A percentile compares a stretch with the other conserved stretches of the same genome.
Conservation (phyloP, 495 filamentous ascomycete species). For the Friedmanniomyces endolithicus region DNA sequence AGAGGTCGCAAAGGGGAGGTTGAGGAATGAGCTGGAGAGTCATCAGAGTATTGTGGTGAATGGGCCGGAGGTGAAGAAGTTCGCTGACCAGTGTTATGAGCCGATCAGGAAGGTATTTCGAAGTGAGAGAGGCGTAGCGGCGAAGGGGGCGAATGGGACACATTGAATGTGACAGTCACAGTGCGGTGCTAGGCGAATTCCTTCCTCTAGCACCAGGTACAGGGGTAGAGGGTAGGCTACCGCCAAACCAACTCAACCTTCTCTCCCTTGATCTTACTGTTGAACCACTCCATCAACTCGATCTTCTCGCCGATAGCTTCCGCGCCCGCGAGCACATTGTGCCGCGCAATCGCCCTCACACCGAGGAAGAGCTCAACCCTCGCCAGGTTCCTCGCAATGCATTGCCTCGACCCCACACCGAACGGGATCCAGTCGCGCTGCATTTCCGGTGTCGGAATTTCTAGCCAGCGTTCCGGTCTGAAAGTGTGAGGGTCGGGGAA, state of each 20-base stretch:
- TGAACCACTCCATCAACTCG: constrained; percentile 42
- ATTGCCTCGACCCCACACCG: constrained; percentile 37
- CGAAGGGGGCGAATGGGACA: not conserved
- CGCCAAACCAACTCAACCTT: constrained; percentile 20
- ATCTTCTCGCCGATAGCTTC: constrained; percentile 29
- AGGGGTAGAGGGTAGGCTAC: not conserved
- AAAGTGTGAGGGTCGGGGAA: constrained; percentile 38
- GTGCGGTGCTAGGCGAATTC: too few relatives aligned
- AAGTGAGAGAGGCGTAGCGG: constrained; percentile 4
- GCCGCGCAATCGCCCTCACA: constrained; percentile 29
- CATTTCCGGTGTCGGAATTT: constrained; percentile 31
- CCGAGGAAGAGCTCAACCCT: constrained; percentile 32
- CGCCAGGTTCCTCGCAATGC: constrained; percentile 41
- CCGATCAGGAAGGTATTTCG: constrained; percentile 11
- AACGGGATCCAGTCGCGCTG: constrained; percentile 36
- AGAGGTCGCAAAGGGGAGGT: constrained; percentile 34
- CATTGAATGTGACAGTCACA: not conserved
- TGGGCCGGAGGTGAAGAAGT: constrained; percentile 1
- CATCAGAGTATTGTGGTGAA: not conserved
- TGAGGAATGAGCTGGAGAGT: constrained; percentile 6
- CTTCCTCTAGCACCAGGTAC: too few relatives aligned
- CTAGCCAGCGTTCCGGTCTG: constrained; percentile 40
- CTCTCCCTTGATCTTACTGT: constrained; percentile 27
- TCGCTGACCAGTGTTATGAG: not conserved
- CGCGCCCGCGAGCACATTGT: constrained; percentile 34